Evolutionary conservation across 352 stramenopile species (phyloP).

Genomic region (Globisporangium iwayamae): DNA sequence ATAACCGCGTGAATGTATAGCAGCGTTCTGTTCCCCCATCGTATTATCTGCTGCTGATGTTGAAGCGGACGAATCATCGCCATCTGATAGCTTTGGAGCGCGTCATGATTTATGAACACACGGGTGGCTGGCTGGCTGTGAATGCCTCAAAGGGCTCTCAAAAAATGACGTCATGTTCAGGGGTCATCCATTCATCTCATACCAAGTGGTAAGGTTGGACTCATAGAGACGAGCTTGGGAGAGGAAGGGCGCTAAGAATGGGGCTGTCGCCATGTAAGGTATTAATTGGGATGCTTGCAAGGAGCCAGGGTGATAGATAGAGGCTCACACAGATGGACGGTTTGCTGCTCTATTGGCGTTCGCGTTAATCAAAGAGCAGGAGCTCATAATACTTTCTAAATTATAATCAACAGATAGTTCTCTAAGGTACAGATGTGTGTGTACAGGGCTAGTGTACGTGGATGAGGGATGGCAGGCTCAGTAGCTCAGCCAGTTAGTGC

Average conservation of each 20-base stretch:
- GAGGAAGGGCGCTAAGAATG: too few species aligned
- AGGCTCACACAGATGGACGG: not conserved
- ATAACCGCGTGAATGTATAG: conserved; percentile 56
- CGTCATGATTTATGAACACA: too few species aligned
- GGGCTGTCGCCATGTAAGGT: not conserved
- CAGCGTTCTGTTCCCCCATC: too few species aligned
- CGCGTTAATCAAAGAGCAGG: not conserved
- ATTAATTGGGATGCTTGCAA: too few species aligned
- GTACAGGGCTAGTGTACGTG: not conserved
- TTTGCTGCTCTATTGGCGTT: not conserved
- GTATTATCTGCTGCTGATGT: not conserved
- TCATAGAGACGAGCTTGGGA: too few species aligned
- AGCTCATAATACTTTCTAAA: conserved; percentile 20
- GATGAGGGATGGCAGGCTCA: not conserved
- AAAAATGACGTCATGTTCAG: too few species aligned
- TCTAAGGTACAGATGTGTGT: conserved; percentile 11
- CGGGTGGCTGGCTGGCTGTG: too few species aligned
- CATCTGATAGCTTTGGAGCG: too few species aligned
- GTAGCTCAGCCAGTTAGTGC: conserved; percentile 23
- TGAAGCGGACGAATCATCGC: too few species aligned
- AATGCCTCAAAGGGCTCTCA: too few species aligned
- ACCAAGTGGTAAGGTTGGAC: too few species aligned
- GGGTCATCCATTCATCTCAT: too few species aligned
- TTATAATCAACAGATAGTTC: conserved; percentile 18
- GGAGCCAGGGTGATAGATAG: not conserved